Evolutionary conservation across 805 yeast species (phyloP), one percentile per base, ranked within the genome.

Genomic region (Dipodascopsis tothii): DNA sequence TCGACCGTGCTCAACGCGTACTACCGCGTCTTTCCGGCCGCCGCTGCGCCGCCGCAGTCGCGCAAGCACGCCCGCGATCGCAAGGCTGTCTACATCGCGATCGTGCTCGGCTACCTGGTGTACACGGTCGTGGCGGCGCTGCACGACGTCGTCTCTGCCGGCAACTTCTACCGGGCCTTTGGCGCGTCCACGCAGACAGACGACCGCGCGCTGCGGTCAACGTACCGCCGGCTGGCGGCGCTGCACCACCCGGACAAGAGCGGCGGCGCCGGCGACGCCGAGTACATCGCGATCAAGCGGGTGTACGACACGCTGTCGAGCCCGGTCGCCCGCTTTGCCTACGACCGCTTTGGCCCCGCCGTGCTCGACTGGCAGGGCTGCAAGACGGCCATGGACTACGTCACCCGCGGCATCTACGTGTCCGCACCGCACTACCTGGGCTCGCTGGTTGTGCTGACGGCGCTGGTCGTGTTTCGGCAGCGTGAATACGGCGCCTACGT

Each of bases 331-430:
- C 78, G 95, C 71, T 84, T 79, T 35, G 60, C 80, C 2, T 90
- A 88, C 60, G 96, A 88, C 64, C 75, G 80, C 49, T 84, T 78
- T 58, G 96, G 96, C 64, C 80, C 77, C 57, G 87, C 81, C 57
- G 95, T 92, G 43, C 67, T 84, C 68, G 43, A 81, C 80, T 48
- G 51, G 51, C 21, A 18, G 34, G 41, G 40, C 4, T 33, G 45
- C 33, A 40, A 21, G 33, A 33, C 48, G 17, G 39, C 35, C 39
- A 3, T 16, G 30, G 46, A 48, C 25, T 43, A 20, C 21, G 22
- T 46, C 4, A 16, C 23, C 21, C 40, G 34, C 7, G 54, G 54
- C n/a, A n/a, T 50, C 14, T 14, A 21, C 14, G 32, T 9, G 7
- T 19, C 37, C 6, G 23, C 33, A 5, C 43, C 43, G 33, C 45